Conservation (phyloP, 192 early-diverging fungal species). For the Coemansia sp. region DNA sequence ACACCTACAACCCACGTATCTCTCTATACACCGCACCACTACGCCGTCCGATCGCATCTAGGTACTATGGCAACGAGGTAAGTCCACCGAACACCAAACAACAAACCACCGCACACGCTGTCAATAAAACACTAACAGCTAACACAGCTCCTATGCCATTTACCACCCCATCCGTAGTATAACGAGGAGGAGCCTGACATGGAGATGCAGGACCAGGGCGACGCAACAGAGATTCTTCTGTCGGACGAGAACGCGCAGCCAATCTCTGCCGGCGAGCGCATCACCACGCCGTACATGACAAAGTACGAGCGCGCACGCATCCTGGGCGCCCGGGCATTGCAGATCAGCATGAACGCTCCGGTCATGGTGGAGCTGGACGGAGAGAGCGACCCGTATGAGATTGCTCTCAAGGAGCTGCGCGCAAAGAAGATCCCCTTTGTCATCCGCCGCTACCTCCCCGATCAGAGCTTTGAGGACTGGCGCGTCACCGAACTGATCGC, state of each 20-base stretch:
- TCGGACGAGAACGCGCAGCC: conserved; percentile 32
- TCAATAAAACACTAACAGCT: neutral
- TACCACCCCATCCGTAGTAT: conserved; percentile 7
- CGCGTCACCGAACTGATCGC: conserved; percentile 82
- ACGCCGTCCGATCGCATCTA: no score
- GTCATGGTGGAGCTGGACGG: conserved; percentile 93
- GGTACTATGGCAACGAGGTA: neutral
- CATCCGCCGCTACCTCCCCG: conserved; percentile 89
- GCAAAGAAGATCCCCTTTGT: conserved; percentile 91
- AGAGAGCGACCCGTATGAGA: conserved; percentile 89
- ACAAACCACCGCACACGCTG: neutral
- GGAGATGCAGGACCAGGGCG: conserved; percentile 28
- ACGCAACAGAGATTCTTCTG: conserved; percentile 42
- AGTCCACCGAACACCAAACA: neutral
- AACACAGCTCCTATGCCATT: no score
- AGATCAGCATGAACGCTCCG: conserved; percentile 99
- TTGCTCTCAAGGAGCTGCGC: conserved; percentile 92
- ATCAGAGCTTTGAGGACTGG: conserved; percentile 95
- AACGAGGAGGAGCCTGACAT: conserved; percentile 21
- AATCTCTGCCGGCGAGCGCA: conserved; percentile 62
- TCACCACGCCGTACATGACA: conserved; percentile 98
- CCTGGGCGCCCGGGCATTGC: conserved; percentile 88
- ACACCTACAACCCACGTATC: no score
- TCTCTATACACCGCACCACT: no score
- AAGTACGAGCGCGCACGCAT: conserved; percentile 94